phyloP scores from a whole-genome alignment of 2,329 filamentous ascomycete species.

The Mycosphaerella arachidis region DNA sequence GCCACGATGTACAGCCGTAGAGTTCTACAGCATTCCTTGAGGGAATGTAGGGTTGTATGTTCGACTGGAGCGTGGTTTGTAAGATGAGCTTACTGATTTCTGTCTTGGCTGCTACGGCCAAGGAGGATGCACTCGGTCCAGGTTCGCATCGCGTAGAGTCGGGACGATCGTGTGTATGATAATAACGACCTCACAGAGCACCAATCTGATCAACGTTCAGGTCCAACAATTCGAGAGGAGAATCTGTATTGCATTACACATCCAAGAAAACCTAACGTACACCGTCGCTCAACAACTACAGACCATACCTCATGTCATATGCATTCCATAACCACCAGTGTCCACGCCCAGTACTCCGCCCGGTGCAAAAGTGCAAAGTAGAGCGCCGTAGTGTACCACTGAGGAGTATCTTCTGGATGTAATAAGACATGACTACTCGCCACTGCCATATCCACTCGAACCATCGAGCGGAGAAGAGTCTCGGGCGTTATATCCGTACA shows the following conservation, averaged over 20 bases:
- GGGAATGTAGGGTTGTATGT: too few species aligned
- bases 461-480: neutral
- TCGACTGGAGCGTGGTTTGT: too few species aligned
- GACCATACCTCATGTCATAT: neutral
- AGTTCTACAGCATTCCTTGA: too few species aligned
- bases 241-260: conserved; percentile 9
- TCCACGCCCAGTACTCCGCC: conserved; percentile 2
- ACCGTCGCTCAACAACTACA: neutral
- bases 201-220: too few species aligned
- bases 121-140: too few species aligned
- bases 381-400: neutral
- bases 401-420: conserved; percentile 10
- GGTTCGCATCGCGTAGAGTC: too few species aligned
- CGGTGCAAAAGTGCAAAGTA: neutral
- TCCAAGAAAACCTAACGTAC: conserved; percentile 9
- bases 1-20: too few species aligned
- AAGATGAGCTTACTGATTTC: neutral
- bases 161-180: too few species aligned
- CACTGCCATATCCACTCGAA: neutral
- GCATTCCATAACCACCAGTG: neutral
- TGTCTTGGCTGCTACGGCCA: neutral
- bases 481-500: conserved; percentile 10
- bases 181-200: too few species aligned
- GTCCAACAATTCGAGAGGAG: conserved; percentile 2
- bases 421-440: conserved; percentile 4